Conservation (phyloP, 2,329 filamentous ascomycete species). For the Tolypocladium capitatum region DNA sequence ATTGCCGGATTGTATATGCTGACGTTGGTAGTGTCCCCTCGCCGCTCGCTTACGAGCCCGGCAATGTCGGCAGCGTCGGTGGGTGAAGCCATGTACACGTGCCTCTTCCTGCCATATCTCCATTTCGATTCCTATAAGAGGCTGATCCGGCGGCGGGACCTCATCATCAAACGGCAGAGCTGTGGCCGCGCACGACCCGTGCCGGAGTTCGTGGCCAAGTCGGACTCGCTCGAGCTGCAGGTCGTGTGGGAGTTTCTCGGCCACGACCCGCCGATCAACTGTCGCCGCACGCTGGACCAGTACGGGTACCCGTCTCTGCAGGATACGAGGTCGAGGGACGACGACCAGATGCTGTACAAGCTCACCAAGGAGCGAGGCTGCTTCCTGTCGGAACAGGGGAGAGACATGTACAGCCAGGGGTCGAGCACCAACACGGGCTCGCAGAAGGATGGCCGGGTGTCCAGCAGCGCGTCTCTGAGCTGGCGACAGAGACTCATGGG, state of each 20-base stretch:
- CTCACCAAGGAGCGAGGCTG: slow-evolving; percentile 36
- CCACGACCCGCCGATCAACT: slow-evolving; percentile 47
- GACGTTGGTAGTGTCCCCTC: slow-evolving; percentile 20
- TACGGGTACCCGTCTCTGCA: slow-evolving; percentile 48
- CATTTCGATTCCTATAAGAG: slow-evolving; percentile 52
- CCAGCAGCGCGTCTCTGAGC: slow-evolving; percentile 9
- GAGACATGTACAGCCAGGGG: slow-evolving; percentile 13
- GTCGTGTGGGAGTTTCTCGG: slow-evolving; percentile 52
- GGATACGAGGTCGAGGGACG: slow-evolving; percentile 47
- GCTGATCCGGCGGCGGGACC: slow-evolving; percentile 39
- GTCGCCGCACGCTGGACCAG: slow-evolving; percentile 48
- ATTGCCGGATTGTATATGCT: background rate
- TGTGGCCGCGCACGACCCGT: slow-evolving; percentile 44
- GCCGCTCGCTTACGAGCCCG: slow-evolving; percentile 15
- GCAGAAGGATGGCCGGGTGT: slow-evolving; percentile 12
- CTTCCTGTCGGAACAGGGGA: slow-evolving; percentile 8
- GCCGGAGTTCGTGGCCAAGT: slow-evolving; percentile 36
- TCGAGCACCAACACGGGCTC: slow-evolving; percentile 16
- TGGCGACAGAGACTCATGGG: slow-evolving; percentile 13
- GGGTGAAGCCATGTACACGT: slow-evolving; percentile 25
- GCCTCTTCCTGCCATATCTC: slow-evolving; percentile 44
- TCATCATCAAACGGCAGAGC: slow-evolving; percentile 36
- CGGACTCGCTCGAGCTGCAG: slow-evolving; percentile 42
- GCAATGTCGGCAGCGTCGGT: slow-evolving; percentile 15
- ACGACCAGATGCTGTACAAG: slow-evolving; percentile 57